Percentiles rank a stretch among this genome's conserved stretches.
Conservation (phyloP, 352 stramenopile species). For the Globisporangium recalcitrans region DNA sequence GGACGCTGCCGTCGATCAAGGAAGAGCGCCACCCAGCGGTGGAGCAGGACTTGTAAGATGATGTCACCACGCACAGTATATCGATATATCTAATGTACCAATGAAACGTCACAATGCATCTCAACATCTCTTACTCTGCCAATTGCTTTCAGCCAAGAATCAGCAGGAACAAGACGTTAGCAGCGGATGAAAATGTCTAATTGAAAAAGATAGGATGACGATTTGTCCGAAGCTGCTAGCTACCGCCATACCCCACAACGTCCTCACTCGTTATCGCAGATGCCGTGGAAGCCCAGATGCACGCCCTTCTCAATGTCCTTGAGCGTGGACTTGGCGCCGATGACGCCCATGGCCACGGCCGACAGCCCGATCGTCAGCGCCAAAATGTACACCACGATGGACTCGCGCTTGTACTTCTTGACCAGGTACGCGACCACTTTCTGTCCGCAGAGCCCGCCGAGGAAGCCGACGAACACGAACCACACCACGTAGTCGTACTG, state of each 20-base stretch:
- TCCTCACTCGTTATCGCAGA: constrained; percentile 51
- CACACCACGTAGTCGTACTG: constrained; percentile 91
- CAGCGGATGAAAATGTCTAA: not conserved
- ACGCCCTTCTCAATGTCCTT: constrained; percentile 52
- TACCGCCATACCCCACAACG: not conserved
- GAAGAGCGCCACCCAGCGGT: constrained; percentile 20
- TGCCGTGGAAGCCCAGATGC: constrained; percentile 58
- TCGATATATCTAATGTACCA: constrained; percentile 4
- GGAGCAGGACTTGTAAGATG: constrained; percentile 9
- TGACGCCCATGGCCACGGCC: constrained; percentile 59
- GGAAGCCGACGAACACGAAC: constrained; percentile 89
- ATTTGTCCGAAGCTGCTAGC: not conserved
- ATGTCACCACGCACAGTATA: not conserved
- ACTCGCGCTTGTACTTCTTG: constrained; percentile 86
- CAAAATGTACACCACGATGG: constrained; percentile 80
- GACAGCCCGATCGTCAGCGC: constrained; percentile 68
- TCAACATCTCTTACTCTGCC: too few relatives aligned
- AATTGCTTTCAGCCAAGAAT: too few relatives aligned
- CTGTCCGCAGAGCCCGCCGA: constrained; percentile 70
- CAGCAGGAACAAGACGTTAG: too few relatives aligned
- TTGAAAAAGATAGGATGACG: not conserved
- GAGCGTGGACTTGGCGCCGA: constrained; percentile 52
- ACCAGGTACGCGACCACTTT: constrained; percentile 87
- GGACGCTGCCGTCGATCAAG: constrained; percentile 35
- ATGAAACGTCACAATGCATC: not conserved